Base-by-base conservation (phyloP, 192 early-diverging fungal genomes). In the Mortierella claussenii region DNA sequence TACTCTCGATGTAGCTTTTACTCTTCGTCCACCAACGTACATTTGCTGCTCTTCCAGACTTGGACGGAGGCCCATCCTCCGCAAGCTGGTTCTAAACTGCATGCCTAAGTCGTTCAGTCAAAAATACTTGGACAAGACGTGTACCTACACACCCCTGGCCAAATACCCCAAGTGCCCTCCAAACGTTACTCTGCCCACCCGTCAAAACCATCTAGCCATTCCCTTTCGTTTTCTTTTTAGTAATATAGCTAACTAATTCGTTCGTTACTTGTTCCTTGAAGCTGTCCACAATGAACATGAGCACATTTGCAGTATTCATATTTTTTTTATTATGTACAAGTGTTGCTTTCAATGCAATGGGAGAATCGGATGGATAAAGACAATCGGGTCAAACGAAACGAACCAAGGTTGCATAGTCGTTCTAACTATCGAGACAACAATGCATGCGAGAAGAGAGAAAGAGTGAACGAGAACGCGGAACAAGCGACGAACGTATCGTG, bases 101-200 rank as follows among this genome's bases (percentile, higher is more conserved):
- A 52, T 74, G 47, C 70, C 70, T 0, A 59, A 64, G 15, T 65
- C 53, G 0, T 5, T 75, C 26, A 65, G 60, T 21, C 37, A 46
- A 6, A 59, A 12, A 24, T 55, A 50, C 10, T 49, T 55, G 34
- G 55, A 59, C 71, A 75, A 60, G 34, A 65, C 55, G 8, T 65
- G 62, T 32, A 63, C 55, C 0, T 60, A 60, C 15, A 31, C 57
- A 40, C 71, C 71, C 24, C 71, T 65, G 32, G 55, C 53, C n/a
- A 65, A 65, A 31, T 75, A 17, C 68, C 68, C 1, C 68, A 69
- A 36, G 68, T 61, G 7, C 51, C 68, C 0, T 55, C 68, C 0
- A 69, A 61, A 21, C 68, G 52, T 3, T 61, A 60, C 20, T 53
- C 67, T 9, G 11, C 60, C 40, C 8, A 54, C 45, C 10, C 45